Base-by-base conservation (phyloP, 495 filamentous ascomycete species). In the Ascodesmis nigricans region DNA sequence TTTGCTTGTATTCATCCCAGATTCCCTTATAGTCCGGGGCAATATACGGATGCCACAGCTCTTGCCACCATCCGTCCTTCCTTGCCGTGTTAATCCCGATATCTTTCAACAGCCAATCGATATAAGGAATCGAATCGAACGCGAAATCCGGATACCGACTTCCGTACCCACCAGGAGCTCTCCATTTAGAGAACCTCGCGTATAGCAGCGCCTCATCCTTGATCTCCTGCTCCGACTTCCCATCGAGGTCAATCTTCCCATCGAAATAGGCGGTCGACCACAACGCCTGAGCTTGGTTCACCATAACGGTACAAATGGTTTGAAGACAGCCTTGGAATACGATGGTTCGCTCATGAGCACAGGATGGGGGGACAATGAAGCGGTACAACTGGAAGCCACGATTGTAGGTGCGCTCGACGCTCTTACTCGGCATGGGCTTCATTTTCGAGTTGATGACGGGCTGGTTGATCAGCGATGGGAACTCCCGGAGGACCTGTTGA, bases 121-220 rank as follows among this genome's bases (percentile, higher is more conserved):
- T 49, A 46, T 83, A 90, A n/a, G 78, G 72, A 27, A 82, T 41
- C 1, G 62, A 65, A 50, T 87, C 78, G 46, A 80, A 82, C 31
- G 75, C 69, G 37, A 79, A 67, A 44, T 79, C 75, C 0, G 73
- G 72, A 38, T 67, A 68, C 37, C 65, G 61, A 14, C 53, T 53
- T 0, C 73, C 75, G 35, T 65, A 68, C 1, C 75, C 76, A 2
- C 58, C 62, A 0, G 71, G 71, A 42, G 71, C 75, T 5, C 78
- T 57, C 66, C 69, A 76, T 39, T 64, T 64, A 0, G 75, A 70
- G 44, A 73, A 82, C 7, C 75, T 66, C 13, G 63, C 64, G 45
- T 71, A 60, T 36, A 84, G 53, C 9, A 67, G 58, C 0, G 71
- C 71, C 42, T 77, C 69, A 18, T 53, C 38, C 9, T 63, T 37